Conservation (phyloP, 2,329 filamentous ascomycete species). For the Colletotrichum coccodes region DNA sequence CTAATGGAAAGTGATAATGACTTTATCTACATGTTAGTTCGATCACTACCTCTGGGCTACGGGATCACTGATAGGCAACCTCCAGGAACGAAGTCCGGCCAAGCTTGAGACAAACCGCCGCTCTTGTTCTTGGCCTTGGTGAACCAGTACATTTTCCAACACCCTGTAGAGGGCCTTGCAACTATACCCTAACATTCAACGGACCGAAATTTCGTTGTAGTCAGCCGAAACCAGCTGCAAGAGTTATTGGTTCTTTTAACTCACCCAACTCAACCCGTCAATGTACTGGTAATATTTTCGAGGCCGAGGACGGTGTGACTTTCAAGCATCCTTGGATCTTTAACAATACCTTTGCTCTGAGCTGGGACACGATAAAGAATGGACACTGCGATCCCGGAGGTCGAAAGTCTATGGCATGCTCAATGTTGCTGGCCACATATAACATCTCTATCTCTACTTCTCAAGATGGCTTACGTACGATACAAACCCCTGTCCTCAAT, state of each 20-base stretch:
- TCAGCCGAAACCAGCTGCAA: background rate
- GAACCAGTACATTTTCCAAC: background rate
- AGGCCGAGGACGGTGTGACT: background rate
- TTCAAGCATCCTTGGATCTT: background rate
- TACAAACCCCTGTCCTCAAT: background rate
- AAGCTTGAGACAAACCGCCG: background rate
- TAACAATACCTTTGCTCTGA: background rate
- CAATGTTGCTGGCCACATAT: background rate
- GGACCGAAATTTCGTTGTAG: background rate
- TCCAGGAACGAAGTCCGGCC: background rate
- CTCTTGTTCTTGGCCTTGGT: background rate
- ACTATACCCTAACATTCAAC: background rate
- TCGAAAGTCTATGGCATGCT: background rate
- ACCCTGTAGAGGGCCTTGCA: background rate
- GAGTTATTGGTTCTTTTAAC: too few species aligned
- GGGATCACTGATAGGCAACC: background rate
- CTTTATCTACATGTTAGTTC: background rate
- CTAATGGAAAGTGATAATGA: background rate
- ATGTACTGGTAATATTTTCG: background rate
- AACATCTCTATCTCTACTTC: background rate
- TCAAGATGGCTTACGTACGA: background rate
- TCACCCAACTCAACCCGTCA: too few species aligned
- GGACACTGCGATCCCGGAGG: background rate
- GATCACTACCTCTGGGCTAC: background rate
- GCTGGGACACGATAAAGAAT: background rate